phyloP scores from a whole-genome alignment of 495 filamentous ascomycete species.

The Penicillium verhagenii region DNA sequence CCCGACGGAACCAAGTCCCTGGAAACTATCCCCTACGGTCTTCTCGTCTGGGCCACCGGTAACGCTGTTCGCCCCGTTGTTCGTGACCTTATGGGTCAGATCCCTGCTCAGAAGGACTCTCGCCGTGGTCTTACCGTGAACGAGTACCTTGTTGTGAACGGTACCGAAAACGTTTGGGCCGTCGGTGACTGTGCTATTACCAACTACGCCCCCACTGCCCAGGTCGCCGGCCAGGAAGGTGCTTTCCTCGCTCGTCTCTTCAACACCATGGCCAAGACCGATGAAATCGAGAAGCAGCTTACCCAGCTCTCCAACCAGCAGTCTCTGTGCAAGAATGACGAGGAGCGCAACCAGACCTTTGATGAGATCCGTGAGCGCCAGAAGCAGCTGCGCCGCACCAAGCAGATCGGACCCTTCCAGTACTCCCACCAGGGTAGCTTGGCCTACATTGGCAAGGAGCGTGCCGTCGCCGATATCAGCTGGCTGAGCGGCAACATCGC shows the following conservation, averaged over 20 bases:
- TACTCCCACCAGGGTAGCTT: conserved; percentile 96
- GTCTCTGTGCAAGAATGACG: conserved; percentile 57
- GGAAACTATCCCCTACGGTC: conserved; percentile 86
- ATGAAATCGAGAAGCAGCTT: conserved; percentile 72
- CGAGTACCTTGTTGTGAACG: conserved; percentile 97
- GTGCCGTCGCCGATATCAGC: conserved; percentile 95
- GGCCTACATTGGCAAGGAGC: conserved; percentile 97
- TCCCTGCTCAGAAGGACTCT: conserved; percentile 93
- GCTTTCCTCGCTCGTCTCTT: conserved; percentile 92
- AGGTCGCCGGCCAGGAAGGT: conserved; percentile 95
- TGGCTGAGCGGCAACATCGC: conserved; percentile 97
- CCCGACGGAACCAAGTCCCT: conserved; percentile 83
- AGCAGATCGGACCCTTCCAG: conserved; percentile 94
- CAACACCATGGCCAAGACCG: conserved; percentile 95
- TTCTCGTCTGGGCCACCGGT: conserved; percentile 97
- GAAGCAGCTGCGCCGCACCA: conserved; percentile 81
- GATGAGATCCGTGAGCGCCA: conserved; percentile 79
- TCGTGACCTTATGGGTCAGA: conserved; percentile 85
- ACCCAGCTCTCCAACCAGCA: conserved; percentile 60
- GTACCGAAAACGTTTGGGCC: conserved; percentile 93
- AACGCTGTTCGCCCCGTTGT: conserved; percentile 88
- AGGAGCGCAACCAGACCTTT: conserved; percentile 54
- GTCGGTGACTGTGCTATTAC: conserved; percentile 87
- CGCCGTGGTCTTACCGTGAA: conserved; percentile 94
- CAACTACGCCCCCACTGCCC: conserved; percentile 96